phyloP scores from a whole-genome alignment of 768 basidiomycete species.

The Tulasnella sp. region DNA sequence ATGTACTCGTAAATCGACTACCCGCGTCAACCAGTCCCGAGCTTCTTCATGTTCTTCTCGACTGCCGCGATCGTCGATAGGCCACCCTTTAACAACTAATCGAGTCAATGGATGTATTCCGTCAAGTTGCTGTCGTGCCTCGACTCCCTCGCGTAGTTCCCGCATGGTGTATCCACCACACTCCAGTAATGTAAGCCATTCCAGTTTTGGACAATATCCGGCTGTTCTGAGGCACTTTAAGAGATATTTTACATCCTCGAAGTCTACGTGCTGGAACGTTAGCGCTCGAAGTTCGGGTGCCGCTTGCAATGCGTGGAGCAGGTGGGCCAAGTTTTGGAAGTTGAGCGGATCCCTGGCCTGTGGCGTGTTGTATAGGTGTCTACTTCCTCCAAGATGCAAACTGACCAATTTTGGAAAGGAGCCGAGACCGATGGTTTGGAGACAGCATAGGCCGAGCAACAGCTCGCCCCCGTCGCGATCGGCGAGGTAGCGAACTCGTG shows the following conservation, averaged over 20 bases:
- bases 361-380: too few species aligned
- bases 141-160: not conserved
- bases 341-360: not conserved
- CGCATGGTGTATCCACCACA: not conserved
- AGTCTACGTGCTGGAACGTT: not conserved
- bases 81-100: not conserved
- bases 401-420: not conserved
- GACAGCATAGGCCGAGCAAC: not conserved
- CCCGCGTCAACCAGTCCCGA: not conserved
- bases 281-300: not conserved
- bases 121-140: not conserved
- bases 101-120: not conserved
- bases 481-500: not conserved
- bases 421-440: not conserved
- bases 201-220: not conserved
- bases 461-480: not conserved
- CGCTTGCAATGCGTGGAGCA: not conserved
- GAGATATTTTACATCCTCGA: not conserved
- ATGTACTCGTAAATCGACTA: not conserved
- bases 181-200: not conserved
- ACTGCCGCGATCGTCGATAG: not conserved
- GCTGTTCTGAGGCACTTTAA: not conserved
- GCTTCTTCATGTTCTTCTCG: not conserved
- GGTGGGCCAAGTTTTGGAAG: not conserved
- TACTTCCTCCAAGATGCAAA: not conserved